Evolutionary conservation across 1,284 basidiomycete species (phyloP).

Genomic region (Hymenochaete sp.): DNA sequence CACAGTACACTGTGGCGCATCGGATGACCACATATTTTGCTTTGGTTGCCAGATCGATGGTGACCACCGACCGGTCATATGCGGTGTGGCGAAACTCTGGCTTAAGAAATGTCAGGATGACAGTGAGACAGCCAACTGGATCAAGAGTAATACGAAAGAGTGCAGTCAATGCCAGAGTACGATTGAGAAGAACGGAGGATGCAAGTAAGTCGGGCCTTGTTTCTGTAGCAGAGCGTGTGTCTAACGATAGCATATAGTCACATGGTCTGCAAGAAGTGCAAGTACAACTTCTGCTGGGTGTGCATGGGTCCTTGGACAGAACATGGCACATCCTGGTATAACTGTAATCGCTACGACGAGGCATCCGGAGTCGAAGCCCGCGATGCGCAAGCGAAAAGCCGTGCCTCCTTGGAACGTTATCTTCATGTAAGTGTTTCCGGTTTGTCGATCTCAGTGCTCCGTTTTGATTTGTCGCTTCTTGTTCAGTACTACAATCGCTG

Average conservation of each 20-base stretch:
- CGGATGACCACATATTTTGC: constrained; percentile 70
- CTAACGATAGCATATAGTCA: constrained; percentile 46
- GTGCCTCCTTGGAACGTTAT: constrained; percentile 89
- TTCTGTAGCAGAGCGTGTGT: constrained; percentile 10
- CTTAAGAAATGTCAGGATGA: constrained; percentile 96
- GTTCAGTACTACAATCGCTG: constrained; percentile 91
- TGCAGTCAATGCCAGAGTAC: constrained; percentile 92
- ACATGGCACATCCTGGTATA: constrained; percentile 96
- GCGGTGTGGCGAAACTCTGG: constrained; percentile 87
- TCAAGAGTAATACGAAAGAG: constrained; percentile 98
- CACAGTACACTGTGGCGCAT: constrained; percentile 74
- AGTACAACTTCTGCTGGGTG: constrained; percentile 81
- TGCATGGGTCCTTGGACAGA: constrained; percentile 94
- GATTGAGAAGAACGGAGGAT: constrained; percentile 99
- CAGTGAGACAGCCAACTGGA: constrained; percentile 98
- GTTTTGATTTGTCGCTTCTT: background rate
- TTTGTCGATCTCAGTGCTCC: background rate
- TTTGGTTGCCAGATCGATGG: constrained; percentile 82
- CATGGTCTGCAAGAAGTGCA: constrained; percentile 99
- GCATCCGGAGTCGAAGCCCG: constrained; percentile 83
- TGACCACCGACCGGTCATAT: constrained; percentile 90
- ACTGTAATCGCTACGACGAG: constrained; percentile 96
- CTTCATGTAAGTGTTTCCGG: constrained; percentile 67
- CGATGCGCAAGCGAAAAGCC: constrained; percentile 81
- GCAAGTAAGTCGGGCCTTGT: constrained; percentile 65